A percentile compares a stretch with the other conserved stretches of the same genome.
phyloP scores from a whole-genome alignment of 1,284 basidiomycete species.

The Neolentinus lepideus region DNA sequence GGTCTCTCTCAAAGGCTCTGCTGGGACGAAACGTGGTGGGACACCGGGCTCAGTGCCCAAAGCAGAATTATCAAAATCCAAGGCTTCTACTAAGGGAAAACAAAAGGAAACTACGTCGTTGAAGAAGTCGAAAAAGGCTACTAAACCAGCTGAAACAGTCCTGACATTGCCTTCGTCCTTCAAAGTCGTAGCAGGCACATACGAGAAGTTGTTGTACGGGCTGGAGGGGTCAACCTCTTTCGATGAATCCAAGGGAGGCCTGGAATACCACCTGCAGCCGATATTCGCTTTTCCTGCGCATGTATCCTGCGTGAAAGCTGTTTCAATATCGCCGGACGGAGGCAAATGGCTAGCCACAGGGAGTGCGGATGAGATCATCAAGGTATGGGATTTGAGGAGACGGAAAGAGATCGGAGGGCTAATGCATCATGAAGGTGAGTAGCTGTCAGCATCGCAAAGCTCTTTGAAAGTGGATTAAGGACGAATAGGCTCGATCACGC shows the following conservation, averaged over 20 bases:
- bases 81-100: too few relatives aligned
- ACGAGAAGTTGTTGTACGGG: conserved; percentile 94
- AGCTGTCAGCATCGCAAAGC: not conserved
- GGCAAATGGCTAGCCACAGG: conserved; percentile 97
- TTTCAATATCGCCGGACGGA: conserved; percentile 78
- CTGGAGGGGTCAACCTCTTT: conserved; percentile 60
- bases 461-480: conserved; percentile 10
- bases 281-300: conserved; percentile 97
- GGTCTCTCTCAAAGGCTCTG: too few relatives aligned
- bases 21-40: too few relatives aligned
- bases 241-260: conserved; percentile 13
- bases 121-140: too few relatives aligned
- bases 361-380: conserved; percentile 91
- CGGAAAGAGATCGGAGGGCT: conserved; percentile 90
- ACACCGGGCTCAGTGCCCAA: too few relatives aligned
- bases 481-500: conserved; percentile 81
- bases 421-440: conserved; percentile 85
- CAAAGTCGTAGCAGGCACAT: conserved; percentile 69
- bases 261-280: conserved; percentile 51
- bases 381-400: conserved; percentile 93
- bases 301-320: conserved; percentile 85
- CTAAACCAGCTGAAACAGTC: too few relatives aligned
- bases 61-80: too few relatives aligned
- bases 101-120: too few relatives aligned
- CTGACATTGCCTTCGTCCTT: too few relatives aligned